Base-by-base conservation (phyloP, 768 basidiomycete genomes). In the Amanita inopinata region DNA sequence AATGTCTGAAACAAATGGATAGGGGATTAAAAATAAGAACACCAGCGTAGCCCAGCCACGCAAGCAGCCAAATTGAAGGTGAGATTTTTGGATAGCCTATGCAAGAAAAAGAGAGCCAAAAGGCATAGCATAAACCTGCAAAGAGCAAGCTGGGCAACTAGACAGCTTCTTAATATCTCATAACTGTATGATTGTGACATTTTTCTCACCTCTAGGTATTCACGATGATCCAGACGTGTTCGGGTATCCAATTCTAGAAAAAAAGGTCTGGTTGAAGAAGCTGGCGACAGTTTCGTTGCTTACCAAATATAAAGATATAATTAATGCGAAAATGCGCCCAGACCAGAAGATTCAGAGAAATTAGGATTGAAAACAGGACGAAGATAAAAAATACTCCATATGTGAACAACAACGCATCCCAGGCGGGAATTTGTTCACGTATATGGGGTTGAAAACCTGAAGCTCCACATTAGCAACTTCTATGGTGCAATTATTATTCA, bases 271-370 rank as follows among this genome's bases (percentile, higher is more conserved):
- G 5, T 15, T 11, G 38, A 19, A 15, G 24, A 33, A 14, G 27
- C 3, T 48, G 14, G 12, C 22, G 12, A 46, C 11, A 45, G 36
- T 12, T 18, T 34, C 30, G 18, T 52, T 22, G 18, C 72, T 28
- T 46, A 85, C 84, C 84, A 53, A 93, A 87, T 25, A 93, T 87
- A 58, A 97, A 94, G n/a, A 80, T 73, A 53, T 92, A 94, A 56
- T 97, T 98, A 51, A 99, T 90, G 34, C 84, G 71, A 4, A 80
- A 66, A 3, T 62, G 60, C 0, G 76, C 68, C 83, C 87, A 99
- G 0, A 81, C 83, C 15, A 80, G 51, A 3, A 98, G 49, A 56
- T 99, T 97, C n/a, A 85, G 45, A 18, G 88, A 85, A 41, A 98
- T 74, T 1, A 96, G 63, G 23, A 89, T 47, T 1, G 78, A 67